Conservation (phyloP, 768 basidiomycete genomes). For the Leccinum subtestaceum region DNA sequence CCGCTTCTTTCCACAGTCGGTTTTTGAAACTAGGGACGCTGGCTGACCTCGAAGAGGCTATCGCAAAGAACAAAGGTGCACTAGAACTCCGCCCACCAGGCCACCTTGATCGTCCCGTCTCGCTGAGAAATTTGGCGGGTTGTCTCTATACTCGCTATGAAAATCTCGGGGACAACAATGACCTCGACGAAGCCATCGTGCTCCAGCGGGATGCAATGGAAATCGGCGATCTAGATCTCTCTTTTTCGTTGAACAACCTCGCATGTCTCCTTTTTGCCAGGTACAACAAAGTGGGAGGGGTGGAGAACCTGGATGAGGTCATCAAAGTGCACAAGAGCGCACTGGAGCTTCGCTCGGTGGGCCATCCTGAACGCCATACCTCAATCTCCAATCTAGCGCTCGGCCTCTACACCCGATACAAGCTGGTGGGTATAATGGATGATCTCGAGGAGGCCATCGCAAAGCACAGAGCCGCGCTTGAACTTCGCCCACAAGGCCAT, state of each 20-base stretch:
- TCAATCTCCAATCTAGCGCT: constrained; percentile 3
- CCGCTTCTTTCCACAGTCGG: not conserved
- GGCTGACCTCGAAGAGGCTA: not conserved
- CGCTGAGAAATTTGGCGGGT: constrained; percentile 1
- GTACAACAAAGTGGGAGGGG: not conserved
- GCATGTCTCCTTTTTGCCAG: constrained; percentile 8
- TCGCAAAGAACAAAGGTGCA: not conserved
- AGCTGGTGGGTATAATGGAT: not conserved
- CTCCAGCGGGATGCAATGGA: constrained; percentile 5
- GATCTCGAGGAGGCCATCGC: constrained; percentile 22
- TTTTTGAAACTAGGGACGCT: not conserved
- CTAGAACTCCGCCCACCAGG: not conserved
- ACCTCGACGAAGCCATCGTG: constrained; percentile 19
- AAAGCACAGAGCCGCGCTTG: constrained; percentile 7
- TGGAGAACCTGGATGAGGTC: not conserved
- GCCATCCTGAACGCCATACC: not conserved
- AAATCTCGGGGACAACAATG: constrained; percentile 1
- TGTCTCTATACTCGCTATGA: not conserved
- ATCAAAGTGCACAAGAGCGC: not conserved
- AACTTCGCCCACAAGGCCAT: constrained; percentile 10
- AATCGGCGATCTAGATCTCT: constrained; percentile 9
- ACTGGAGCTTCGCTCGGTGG: not conserved
- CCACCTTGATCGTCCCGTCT: not conserved
- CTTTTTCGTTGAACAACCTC: constrained; percentile 14
- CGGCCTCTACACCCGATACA: not conserved